These are phyloP conservation scores for Cordyceps fumosorosea DNA, from an alignment of 2,329 filamentous ascomycete genomes.

Conservation along the genomic window DNA sequence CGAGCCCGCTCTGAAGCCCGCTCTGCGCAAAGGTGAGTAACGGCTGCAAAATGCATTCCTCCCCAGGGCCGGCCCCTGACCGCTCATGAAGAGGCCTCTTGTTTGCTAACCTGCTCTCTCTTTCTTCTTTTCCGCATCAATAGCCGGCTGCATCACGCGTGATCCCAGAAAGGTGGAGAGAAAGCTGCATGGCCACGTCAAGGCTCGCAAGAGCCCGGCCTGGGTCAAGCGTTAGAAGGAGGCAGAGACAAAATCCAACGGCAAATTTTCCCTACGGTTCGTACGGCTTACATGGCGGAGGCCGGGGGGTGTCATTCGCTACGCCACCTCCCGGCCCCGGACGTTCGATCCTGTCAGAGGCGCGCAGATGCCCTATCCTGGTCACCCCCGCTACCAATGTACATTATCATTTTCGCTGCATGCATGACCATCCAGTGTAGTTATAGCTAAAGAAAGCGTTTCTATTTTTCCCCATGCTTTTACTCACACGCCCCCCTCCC, in stretches of 20 bases:
- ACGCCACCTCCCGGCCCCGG: not conserved
- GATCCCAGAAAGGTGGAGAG: slow-evolving; percentile 91
- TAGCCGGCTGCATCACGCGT: slow-evolving; percentile 88
- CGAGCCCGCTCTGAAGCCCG: slow-evolving; percentile 84
- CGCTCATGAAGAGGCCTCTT: not conserved
- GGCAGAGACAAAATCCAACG: not conserved
- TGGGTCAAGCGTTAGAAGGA: slow-evolving; percentile 75
- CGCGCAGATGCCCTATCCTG: not conserved
- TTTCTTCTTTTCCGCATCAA: slow-evolving; percentile 27
- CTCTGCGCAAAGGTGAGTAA: slow-evolving; percentile 75
- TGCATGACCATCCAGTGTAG: slow-evolving; percentile 5
- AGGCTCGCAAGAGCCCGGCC: slow-evolving; percentile 94
- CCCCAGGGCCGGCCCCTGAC: not conserved
- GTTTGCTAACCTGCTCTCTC: slow-evolving; percentile 13
- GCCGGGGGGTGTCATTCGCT: not conserved
- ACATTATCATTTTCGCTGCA: slow-evolving; percentile 4
- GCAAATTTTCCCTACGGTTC: not conserved
- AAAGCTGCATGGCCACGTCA: slow-evolving; percentile 94
- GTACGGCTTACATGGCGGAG: not conserved
- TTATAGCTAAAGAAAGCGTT: slow-evolving; percentile 9
- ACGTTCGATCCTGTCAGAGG: not conserved
- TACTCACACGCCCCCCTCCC: not conserved
- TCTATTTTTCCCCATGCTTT: not conserved
- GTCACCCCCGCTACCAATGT: not conserved
- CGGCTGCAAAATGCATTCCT: too few relatives aligned